These are phyloP conservation scores for Blastosporella zonata DNA, from an alignment of 1,284 basidiomycete species.

Conservation along the genomic window DNA sequence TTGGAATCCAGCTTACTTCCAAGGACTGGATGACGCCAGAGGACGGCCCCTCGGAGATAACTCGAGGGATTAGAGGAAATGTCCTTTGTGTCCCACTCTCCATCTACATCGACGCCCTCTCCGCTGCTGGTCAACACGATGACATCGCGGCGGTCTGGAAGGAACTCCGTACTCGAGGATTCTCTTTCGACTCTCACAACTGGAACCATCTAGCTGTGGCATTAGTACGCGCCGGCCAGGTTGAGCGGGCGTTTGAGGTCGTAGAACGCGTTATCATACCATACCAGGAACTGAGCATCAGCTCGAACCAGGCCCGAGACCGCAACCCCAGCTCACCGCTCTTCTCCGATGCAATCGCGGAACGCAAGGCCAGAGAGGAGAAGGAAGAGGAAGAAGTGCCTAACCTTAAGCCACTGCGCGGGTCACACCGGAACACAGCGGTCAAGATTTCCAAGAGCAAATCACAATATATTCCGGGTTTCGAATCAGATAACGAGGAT, in stretches of 20 bases:
- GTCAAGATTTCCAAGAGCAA: constrained; percentile 9
- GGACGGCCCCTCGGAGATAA: constrained; percentile 12
- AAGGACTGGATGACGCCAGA: constrained; percentile 31
- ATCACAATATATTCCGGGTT: constrained; percentile 21
- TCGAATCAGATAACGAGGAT: constrained; percentile 18
- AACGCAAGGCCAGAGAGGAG: neutral
- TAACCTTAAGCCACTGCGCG: constrained; percentile 22
- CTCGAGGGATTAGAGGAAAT: constrained; percentile 39
- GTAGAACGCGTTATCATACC: constrained; percentile 79
- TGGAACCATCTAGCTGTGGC: constrained; percentile 87
- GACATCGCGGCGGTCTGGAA: constrained; percentile 74
- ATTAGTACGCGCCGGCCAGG: constrained; percentile 76
- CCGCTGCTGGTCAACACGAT: constrained; percentile 57
- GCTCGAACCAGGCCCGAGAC: constrained; percentile 32
- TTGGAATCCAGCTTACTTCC: constrained; percentile 42
- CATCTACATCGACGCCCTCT: constrained; percentile 79
- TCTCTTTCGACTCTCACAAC: constrained; percentile 87
- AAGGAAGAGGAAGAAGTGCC: constrained; percentile 17
- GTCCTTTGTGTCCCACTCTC: constrained; percentile 80
- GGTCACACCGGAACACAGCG: constrained; percentile 20
- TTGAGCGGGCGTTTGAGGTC: constrained; percentile 80
- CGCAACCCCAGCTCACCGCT: constrained; percentile 42
- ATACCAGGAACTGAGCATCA: constrained; percentile 40
- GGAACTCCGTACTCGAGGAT: constrained; percentile 61
- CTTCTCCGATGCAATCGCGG: constrained; percentile 31